Conservation (phyloP, 2,329 filamentous ascomycete species). For the Fusarium transvaalense region DNA sequence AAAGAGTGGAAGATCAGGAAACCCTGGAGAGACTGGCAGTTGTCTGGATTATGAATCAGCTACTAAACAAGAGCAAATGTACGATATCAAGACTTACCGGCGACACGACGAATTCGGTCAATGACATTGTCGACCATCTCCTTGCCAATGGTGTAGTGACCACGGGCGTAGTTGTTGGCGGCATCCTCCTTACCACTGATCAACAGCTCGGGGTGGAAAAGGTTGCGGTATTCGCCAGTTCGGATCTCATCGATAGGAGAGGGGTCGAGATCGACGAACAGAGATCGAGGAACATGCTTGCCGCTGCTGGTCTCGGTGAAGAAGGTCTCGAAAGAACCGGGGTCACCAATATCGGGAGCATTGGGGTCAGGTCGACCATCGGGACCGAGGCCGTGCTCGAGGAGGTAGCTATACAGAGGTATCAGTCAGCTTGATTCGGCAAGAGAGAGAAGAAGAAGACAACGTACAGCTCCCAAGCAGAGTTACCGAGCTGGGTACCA, state of each 20-base stretch:
- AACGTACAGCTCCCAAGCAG: conserved; percentile 80
- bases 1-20: conserved; percentile 83
- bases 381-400: conserved; percentile 76
- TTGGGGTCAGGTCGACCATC: conserved; percentile 75
- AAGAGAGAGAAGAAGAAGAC: conserved; percentile 41
- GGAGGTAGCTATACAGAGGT: conserved; percentile 69
- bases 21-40: conserved; percentile 78
- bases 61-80: conserved; percentile 4
- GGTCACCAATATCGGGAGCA: conserved; percentile 69
- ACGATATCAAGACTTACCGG: conserved; percentile 62
- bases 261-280: conserved; percentile 80
- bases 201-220: conserved; percentile 79
- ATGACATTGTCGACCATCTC: conserved; percentile 79
- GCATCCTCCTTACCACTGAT: conserved; percentile 83
- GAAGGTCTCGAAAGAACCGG: conserved; percentile 78
- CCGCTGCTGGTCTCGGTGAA: conserved; percentile 78
- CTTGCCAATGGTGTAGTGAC: conserved; percentile 82
- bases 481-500: conserved; percentile 80
- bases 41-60: conserved; percentile 62
- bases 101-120: conserved; percentile 76
- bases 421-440: conserved; percentile 42
- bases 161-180: conserved; percentile 82
- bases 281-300: conserved; percentile 78
- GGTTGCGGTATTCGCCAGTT: conserved; percentile 74
- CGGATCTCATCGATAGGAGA: conserved; percentile 81